phyloP scores from a whole-genome alignment of 179 eudicot species.

The Spergularia azorica region DNA sequence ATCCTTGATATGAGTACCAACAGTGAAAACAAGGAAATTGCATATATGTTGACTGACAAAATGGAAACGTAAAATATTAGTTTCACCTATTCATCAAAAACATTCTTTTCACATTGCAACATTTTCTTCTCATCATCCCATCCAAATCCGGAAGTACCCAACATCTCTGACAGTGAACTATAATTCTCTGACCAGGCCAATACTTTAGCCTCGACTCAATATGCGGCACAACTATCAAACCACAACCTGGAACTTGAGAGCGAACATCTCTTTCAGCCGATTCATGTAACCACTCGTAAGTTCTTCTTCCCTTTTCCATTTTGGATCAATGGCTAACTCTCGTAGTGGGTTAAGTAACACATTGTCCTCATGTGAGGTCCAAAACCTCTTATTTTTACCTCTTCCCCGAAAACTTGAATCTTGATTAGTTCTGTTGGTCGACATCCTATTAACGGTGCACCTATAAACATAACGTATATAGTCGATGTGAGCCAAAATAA shows the following conservation, averaged over 20 bases:
- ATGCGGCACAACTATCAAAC: not conserved
- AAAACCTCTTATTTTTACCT: constrained; percentile 19
- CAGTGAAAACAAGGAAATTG: too few relatives aligned
- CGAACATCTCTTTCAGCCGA: not conserved
- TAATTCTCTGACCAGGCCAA: constrained; percentile 7
- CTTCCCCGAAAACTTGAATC: not conserved
- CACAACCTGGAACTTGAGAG: constrained; percentile 1
- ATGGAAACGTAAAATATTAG: too few relatives aligned
- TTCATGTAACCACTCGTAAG: constrained; percentile 3
- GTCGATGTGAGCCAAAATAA: too few relatives aligned
- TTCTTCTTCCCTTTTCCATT: not conserved
- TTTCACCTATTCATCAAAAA: constrained; percentile 15
- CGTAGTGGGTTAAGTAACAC: not conserved
- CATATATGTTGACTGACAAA: not conserved
- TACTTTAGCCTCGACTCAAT: constrained; percentile 17
- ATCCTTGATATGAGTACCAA: too few relatives aligned
- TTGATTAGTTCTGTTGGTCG: not conserved
- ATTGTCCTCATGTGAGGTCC: constrained; percentile 9
- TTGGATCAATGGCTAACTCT: not conserved
- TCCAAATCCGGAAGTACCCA: not conserved
- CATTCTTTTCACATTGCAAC: not conserved
- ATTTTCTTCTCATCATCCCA: constrained; percentile 8
- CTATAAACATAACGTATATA: too few relatives aligned
- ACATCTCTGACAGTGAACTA: not conserved
- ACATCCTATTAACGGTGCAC: too few relatives aligned